Evolutionary conservation across 805 yeast species (phyloP).

Genomic region (Hanseniaspora jakobsenii): DNA sequence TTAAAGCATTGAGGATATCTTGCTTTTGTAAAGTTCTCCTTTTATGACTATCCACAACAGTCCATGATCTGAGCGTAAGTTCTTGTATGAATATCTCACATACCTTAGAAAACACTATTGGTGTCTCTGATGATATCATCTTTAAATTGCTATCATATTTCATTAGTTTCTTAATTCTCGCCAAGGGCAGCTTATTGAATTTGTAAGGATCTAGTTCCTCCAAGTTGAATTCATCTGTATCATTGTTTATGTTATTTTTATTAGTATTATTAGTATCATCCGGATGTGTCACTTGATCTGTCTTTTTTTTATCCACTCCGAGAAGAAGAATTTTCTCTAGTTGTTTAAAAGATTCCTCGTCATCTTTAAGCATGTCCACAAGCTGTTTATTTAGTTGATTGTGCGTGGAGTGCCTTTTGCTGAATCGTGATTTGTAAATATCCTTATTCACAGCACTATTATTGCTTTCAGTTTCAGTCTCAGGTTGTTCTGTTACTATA

Average conservation of each 20-base stretch:
- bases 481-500: no score
- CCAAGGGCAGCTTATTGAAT: conserved; percentile 87
- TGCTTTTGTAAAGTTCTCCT: conserved; percentile 86
- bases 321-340: no score
- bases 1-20: conserved; percentile 90
- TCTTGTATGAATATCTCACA: conserved; percentile 96
- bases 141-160: conserved; percentile 93
- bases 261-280: no score
- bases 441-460: no score
- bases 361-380: neutral
- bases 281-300: no score
- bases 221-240: conserved; percentile 1
- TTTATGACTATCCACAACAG: conserved; percentile 92
- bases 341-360: conserved; percentile 4
- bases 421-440: no score
- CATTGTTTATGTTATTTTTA: neutral
- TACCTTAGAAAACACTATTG: conserved; percentile 92
- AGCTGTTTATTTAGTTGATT: conserved; percentile 3
- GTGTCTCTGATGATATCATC: conserved; percentile 98
- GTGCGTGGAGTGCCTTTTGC: conserved; percentile 1
- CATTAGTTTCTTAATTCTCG: conserved; percentile 94
- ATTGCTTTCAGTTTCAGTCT: neutral
- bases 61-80: conserved; percentile 97
- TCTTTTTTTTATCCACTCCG: no score
- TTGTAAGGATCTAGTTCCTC: conserved; percentile 42